Evolutionary conservation across 208 protist genomes (phyloP).

Genomic region (Trypanosoma cruzi): DNA sequence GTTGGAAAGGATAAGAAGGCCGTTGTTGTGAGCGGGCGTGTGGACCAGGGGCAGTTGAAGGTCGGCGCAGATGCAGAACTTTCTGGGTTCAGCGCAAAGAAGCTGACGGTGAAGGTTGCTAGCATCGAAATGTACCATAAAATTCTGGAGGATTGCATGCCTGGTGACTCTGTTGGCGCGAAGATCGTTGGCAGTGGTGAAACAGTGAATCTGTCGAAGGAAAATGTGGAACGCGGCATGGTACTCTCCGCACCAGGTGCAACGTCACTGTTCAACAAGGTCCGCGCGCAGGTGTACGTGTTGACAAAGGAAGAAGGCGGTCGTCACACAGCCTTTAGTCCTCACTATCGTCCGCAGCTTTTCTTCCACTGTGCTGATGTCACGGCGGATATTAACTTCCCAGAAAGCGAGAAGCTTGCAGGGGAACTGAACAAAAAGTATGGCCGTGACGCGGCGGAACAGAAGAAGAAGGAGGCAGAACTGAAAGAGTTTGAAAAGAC

Average conservation of each 20-base stretch:
- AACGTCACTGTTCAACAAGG: constrained; percentile 93
- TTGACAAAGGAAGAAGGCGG: constrained; percentile 99
- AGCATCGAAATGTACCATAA: constrained; percentile 98
- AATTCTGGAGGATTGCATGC: constrained; percentile 93
- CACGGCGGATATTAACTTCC: constrained; percentile 96
- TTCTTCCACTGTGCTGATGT: constrained; percentile 98
- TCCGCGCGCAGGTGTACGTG: constrained; percentile 98
- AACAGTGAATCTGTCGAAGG: constrained; percentile 93
- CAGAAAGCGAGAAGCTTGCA: constrained; percentile 75
- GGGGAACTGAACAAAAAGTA: constrained; percentile 83
- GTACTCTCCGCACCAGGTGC: constrained; percentile 95
- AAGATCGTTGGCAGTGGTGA: constrained; percentile 91
- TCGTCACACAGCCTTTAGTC: constrained; percentile 97
- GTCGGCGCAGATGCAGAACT: constrained; percentile 96
- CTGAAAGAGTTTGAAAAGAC: constrained; percentile 87
- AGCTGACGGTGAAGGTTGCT: constrained; percentile 88
- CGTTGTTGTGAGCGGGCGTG: constrained; percentile 96
- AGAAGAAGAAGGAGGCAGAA: constrained; percentile 84
- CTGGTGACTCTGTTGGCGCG: constrained; percentile 98
- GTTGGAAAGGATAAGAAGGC: constrained; percentile 93
- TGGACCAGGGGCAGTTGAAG: constrained; percentile 95
- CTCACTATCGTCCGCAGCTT: constrained; percentile 97
- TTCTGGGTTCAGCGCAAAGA: constrained; percentile 92
- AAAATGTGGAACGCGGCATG: constrained; percentile 96
- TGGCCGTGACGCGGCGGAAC: constrained; percentile 73